A percentile compares a stretch with the other conserved stretches of the same genome.
These are phyloP conservation scores for Trametes polyzona DNA, from an alignment of 1,284 basidiomycete genomes.

Conservation along the genomic window DNA sequence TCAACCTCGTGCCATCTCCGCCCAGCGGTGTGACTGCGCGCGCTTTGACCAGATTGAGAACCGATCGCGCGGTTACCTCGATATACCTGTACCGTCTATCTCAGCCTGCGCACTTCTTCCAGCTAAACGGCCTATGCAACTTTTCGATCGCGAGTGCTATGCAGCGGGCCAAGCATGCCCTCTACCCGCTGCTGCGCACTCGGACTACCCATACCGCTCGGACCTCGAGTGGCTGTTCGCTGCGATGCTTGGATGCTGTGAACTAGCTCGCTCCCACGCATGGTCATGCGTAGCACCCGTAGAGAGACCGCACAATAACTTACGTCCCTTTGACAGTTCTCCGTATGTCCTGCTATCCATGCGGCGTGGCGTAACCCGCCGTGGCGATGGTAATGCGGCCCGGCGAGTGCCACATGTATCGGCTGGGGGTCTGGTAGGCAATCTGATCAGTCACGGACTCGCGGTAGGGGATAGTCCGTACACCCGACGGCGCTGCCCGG, in stretches of 20 bases:
- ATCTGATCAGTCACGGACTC: neutral
- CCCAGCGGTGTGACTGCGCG: neutral
- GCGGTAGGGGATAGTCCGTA: too few species aligned
- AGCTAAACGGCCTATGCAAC: neutral
- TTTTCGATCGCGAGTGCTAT: neutral
- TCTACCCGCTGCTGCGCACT: neutral
- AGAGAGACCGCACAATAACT: neutral
- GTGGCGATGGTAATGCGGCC: neutral
- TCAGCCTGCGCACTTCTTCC: neutral
- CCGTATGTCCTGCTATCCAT: neutral
- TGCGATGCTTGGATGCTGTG: conserved; percentile 3
- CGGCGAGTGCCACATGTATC: neutral
- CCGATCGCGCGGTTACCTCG: neutral
- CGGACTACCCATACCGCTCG: too few species aligned
- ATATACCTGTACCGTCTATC: conserved; percentile 16
- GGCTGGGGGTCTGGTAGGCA: neutral
- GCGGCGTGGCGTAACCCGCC: neutral
- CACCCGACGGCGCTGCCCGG: neutral
- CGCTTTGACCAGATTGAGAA: neutral
- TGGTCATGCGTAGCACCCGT: conserved; percentile 6
- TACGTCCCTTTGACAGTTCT: conserved; percentile 14
- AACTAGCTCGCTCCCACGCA: conserved; percentile 2
- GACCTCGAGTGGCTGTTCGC: conserved; percentile 4
- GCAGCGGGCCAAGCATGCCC: neutral
- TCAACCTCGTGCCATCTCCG: conserved; percentile 4